Evolutionary conservation across 371 early-diverging fungal genomes (phyloP), one percentile per base, ranked within the genome.

Genomic region (Lichtheimia ornata): DNA sequence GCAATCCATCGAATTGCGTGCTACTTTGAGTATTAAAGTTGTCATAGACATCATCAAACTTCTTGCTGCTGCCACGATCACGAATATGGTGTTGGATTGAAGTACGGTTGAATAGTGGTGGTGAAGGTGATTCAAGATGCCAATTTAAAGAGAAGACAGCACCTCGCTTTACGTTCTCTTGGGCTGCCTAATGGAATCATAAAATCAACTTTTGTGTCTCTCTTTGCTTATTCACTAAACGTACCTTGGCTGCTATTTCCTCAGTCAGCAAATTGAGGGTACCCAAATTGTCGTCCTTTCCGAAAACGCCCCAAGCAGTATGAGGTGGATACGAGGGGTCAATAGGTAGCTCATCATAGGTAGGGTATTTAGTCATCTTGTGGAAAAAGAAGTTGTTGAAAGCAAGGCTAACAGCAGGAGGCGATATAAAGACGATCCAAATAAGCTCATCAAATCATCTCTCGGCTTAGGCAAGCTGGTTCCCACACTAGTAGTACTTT

Each of bases 271-370:
- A 35, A 30, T 79, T 79, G 27, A 79, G 56, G 25, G 79, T 76
- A n/a, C 79, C 79, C 17, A 70, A 57, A n/a, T 76, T 69, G 44
- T 79, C 79, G 27, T 79, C 74, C 43, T 76, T 64, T 1, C 79
- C 79, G 70, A 73, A 79, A 3, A 79, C 20, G 41, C 79, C 79
- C 79, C 79, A 79, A 12, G 79, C 73, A 4, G 76, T 67, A 2
- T 55, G 42, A 9, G 54, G 50, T 4, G 66, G 66, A 43, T 65
- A 65, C 24, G 59, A 63, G 6, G 64, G 61, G 50, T 66, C 61
- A 41, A 70, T 63, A 50, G 70, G 66, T 17, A 70, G 35, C 47
- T 70, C 59, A 17, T 70, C 61, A 24, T 66, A 70, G 1, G 43
- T 28, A 11, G 70, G 70, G 41, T 59, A 41, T n/a, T 58, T 58